Base-by-base conservation (phyloP, 768 basidiomycete species). In the Phaeotremella skinneri region DNA sequence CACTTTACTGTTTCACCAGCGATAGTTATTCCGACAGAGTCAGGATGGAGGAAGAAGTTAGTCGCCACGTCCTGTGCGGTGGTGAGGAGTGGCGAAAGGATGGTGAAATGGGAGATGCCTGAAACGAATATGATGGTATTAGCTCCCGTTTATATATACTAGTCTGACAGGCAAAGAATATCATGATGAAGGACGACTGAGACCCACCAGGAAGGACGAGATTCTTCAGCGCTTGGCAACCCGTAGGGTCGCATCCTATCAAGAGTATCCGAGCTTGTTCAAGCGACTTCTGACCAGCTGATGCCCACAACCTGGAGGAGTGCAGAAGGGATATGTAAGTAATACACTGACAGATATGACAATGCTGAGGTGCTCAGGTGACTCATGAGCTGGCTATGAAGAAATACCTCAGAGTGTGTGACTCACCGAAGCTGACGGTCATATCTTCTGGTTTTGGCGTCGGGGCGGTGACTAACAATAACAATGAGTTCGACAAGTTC, bases 151-250 rank as follows among this genome's bases (percentile, higher is more conserved):
- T n/a, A n/a, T n/a, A n/a, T n/a, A n/a, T n/a, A n/a, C n/a, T n/a
- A n/a, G n/a, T 16, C 32, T 16, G 34, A 52, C 5, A 9, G 26
- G 14, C 25, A 5, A 7, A 9, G 29, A 17, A 49, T 27, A 11
- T n/a, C 30, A 2, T 32, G 16, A 25, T n/a, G 55, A 17, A 49
- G 7, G n/a, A 17, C 16, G 27, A 26, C 25, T 42, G 30, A 11
- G 31, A 42, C 73, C 45, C 4, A 80, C 80, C 94, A 2, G 96
- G 96, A 6, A 98, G 84, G 37, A 98, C 91, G 61, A 98, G 86
- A 73, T 98, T 98, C 82, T 99, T 98, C 56, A 99, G 82, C 65
- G 90, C 84, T 49, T 90, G 87, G 30, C 91, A 90, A 1, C 89
- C 86, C 1, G 92, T 90, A 0, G 91, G 90, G 23, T 86, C 85